These are phyloP conservation scores for Gossypium davidsonii DNA, from an alignment of 441 rosid species.

Conservation along the genomic window DNA sequence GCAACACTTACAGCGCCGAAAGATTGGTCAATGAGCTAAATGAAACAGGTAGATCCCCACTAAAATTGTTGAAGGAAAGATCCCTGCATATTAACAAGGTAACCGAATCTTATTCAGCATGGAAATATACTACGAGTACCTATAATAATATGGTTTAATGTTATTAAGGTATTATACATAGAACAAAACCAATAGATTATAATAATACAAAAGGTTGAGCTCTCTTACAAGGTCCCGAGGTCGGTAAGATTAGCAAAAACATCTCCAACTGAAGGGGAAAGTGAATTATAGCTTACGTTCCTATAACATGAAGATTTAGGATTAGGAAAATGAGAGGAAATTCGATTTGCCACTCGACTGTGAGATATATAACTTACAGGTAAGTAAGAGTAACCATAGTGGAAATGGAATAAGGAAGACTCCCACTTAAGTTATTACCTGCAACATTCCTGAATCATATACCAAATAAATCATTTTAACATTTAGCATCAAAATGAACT, in stretches of 20 bases:
- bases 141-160: not conserved
- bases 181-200: not conserved
- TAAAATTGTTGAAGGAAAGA: conserved; percentile 83
- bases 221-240: conserved; percentile 63
- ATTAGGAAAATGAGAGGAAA: conserved; percentile 3
- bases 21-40: conserved; percentile 57
- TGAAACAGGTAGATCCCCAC: conserved; percentile 83
- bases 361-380: conserved; percentile 51
- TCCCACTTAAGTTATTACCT: conserved; percentile 68
- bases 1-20: conserved; percentile 64
- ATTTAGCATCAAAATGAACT: conserved; percentile 5
- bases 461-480: conserved; percentile 2
- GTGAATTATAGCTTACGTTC: conserved; percentile 36
- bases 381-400: conserved; percentile 60
- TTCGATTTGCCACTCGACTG: conserved; percentile 7
- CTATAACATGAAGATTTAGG: conserved; percentile 13
- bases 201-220: conserved; percentile 13
- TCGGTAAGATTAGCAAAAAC: conserved; percentile 46
- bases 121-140: not conserved
- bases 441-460: conserved; percentile 71
- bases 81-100: conserved; percentile 47
- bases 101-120: not conserved
- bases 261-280: conserved; percentile 66
- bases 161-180: not conserved
- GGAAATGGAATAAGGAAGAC: conserved; percentile 84